Conservation (phyloP, 257 asterid genomes). For the Solanum raphanifolium region DNA sequence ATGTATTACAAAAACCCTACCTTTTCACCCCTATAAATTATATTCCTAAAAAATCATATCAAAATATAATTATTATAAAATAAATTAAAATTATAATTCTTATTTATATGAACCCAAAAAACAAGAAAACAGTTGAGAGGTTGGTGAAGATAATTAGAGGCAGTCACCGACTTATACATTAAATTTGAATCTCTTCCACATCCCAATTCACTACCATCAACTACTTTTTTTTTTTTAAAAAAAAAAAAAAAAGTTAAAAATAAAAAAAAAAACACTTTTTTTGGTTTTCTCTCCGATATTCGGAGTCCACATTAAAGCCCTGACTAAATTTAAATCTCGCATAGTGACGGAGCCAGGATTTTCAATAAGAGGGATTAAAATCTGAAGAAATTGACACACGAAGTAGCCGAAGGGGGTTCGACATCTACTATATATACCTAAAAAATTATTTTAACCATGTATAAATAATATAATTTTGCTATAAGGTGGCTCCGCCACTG, state of each 20-base stretch:
- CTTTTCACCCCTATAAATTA: background rate
- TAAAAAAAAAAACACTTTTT: background rate
- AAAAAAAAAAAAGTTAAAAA: too few relatives aligned
- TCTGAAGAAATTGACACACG: background rate
- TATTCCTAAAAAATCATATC: background rate
- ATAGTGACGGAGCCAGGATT: rapidly evolving
- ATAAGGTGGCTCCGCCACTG: rapidly evolving
- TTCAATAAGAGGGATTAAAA: too few relatives aligned
- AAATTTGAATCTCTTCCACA: background rate
- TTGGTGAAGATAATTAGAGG: background rate
- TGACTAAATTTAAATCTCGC: background rate
- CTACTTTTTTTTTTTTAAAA: background rate
- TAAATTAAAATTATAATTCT: background rate
- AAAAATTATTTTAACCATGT: too few relatives aligned
- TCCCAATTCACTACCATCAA: slow-evolving; percentile 5
- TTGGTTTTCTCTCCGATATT: too few relatives aligned
- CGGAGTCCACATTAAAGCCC: too few relatives aligned
- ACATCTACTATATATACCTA: too few relatives aligned
- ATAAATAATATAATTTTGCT: background rate
- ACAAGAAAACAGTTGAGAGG: background rate
- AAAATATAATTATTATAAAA: background rate
- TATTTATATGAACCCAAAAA: background rate
- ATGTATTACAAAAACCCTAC: background rate
- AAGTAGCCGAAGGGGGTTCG: background rate
- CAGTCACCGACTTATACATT: background rate